phyloP scores from a whole-genome alignment of 1,284 basidiomycete species.

The Crucibulum cyathiforme region DNA sequence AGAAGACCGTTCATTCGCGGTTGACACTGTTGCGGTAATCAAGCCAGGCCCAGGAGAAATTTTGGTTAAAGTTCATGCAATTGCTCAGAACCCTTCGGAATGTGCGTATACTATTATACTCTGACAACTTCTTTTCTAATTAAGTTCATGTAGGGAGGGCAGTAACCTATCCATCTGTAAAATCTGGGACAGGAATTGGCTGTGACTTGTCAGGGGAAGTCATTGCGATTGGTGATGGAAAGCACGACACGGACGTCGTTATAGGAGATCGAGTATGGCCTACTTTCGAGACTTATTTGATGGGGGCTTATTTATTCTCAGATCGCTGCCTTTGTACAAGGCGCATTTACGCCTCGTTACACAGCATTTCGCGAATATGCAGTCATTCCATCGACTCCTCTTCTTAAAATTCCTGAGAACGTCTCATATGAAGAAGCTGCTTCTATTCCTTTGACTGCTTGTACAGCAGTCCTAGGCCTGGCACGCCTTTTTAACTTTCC shows the following conservation, averaged over 20 bases:
- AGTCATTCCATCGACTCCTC: background rate
- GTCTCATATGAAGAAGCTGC: background rate
- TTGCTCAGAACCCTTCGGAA: background rate
- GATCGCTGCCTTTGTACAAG: background rate
- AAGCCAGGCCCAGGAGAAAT: background rate
- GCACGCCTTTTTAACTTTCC: background rate
- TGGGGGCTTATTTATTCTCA: background rate
- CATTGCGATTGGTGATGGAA: no score
- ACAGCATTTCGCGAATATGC: background rate
- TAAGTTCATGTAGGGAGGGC: background rate
- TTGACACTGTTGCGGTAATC: background rate
- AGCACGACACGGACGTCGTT: no score
- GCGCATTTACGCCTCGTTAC: background rate
- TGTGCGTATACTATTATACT: background rate
- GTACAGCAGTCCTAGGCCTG: background rate
- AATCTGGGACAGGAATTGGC: no score
- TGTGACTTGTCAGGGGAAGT: no score
- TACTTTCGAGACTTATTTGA: no score
- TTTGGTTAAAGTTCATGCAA: background rate
- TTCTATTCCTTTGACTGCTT: background rate
- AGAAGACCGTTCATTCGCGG: background rate
- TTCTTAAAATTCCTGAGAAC: background rate
- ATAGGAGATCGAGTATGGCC: no score
- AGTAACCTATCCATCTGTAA: no score
- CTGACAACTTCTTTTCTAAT: no score